Conservation (phyloP, 495 filamentous ascomycete genomes). For the Barbatosphaeria neglecta region DNA sequence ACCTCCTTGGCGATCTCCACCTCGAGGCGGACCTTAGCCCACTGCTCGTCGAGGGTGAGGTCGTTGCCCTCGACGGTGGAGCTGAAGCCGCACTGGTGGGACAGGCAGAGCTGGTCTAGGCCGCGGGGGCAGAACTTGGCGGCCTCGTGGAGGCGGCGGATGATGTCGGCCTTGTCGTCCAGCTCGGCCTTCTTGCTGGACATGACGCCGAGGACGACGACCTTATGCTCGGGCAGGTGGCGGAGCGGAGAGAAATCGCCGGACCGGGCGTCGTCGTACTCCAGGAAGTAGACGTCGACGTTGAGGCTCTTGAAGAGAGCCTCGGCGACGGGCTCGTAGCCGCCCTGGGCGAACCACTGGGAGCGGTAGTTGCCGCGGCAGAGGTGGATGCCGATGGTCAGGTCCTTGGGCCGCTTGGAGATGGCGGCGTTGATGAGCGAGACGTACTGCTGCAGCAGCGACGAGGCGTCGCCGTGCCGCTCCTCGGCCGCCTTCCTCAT, state of each 20-base stretch:
- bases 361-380: constrained; percentile 51
- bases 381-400: constrained; percentile 56
- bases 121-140: constrained; percentile 48
- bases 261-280: constrained; percentile 56
- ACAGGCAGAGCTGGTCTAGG: constrained; percentile 49
- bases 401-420: constrained; percentile 41
- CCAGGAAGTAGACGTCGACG: constrained; percentile 57
- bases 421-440: constrained; percentile 52
- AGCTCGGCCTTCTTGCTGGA: constrained; percentile 52
- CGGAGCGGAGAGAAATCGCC: constrained; percentile 56
- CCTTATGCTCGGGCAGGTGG: constrained; percentile 51
- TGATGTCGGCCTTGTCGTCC: constrained; percentile 50
- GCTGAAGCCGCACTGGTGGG: constrained; percentile 59
- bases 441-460: constrained; percentile 49
- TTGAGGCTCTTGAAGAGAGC: constrained; percentile 52
- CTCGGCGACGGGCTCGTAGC: constrained; percentile 56
- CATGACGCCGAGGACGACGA: constrained; percentile 54
- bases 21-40: constrained; percentile 33
- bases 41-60: constrained; percentile 47
- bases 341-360: constrained; percentile 52
- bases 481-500: constrained; percentile 51
- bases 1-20: constrained; percentile 37
- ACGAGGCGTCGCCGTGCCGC: constrained; percentile 44
- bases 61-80: constrained; percentile 53
- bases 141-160: constrained; percentile 45